Conservation (phyloP, 148 eudicot genomes). For the Nyssa sinensis region DNA sequence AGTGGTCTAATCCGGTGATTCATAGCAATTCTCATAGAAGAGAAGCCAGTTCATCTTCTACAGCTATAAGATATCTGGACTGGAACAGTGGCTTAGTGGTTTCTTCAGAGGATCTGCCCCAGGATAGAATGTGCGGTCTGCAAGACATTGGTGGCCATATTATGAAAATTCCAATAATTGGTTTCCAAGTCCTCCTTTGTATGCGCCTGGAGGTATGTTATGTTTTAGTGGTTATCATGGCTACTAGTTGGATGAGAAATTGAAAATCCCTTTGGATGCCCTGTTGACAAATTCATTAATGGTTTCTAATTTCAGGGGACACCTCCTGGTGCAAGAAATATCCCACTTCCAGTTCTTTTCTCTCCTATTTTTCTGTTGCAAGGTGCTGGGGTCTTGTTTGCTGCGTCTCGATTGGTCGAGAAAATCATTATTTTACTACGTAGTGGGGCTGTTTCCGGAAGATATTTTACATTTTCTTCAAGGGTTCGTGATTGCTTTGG, state of each 20-base stretch:
- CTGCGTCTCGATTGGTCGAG: slow-evolving; percentile 67
- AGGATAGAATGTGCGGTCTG: slow-evolving; percentile 62
- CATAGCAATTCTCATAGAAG: slow-evolving; percentile 48
- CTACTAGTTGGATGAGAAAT: slow-evolving; percentile 5
- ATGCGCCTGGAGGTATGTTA: slow-evolving; percentile 77
- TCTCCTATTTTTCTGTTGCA: slow-evolving; percentile 82
- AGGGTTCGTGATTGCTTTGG: slow-evolving; percentile 69
- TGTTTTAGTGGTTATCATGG: background rate
- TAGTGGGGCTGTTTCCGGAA: slow-evolving; percentile 51
- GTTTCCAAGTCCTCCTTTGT: slow-evolving; percentile 82
- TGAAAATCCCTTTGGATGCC: slow-evolving; percentile 4
- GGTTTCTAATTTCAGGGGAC: slow-evolving; percentile 63
- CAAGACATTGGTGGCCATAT: slow-evolving; percentile 92
- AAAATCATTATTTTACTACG: slow-evolving; percentile 58
- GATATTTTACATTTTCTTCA: slow-evolving; percentile 61
- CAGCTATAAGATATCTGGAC: slow-evolving; percentile 58
- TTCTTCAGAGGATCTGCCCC: slow-evolving; percentile 52
- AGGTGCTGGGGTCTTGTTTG: slow-evolving; percentile 69
- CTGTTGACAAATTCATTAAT: slow-evolving; percentile 10
- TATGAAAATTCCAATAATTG: slow-evolving; percentile 83
- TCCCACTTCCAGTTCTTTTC: slow-evolving; percentile 71
- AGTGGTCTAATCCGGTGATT: slow-evolving; percentile 93
- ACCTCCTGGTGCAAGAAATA: slow-evolving; percentile 61
- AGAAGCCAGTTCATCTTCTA: slow-evolving; percentile 68
- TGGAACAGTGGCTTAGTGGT: slow-evolving; percentile 78